Base-by-base conservation (phyloP, 164 flowering plant species). In the Liriodendron chinense region DNA sequence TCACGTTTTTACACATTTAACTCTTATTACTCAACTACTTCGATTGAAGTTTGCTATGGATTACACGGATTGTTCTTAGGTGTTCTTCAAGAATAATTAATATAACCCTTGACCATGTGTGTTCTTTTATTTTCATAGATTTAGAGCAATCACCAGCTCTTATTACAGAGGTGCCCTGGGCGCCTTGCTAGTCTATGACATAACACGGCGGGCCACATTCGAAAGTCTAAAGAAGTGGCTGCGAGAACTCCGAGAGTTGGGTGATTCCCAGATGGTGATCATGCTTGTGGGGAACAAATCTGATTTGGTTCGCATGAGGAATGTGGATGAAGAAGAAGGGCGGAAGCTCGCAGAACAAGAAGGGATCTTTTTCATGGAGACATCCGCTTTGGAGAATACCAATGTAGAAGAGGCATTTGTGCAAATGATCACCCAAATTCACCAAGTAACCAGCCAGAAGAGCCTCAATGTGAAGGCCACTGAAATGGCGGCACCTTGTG, bases 91-190 rank as follows among this genome's bases (percentile, higher is more conserved):
- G 3, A 34, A 34, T 34, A 34, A 34, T 34, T 34, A 34, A 34
- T 34, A 34, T 34, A 7, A 34, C 43, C 43, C 43, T 34, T 34
- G 43, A 34, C 5, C 43, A 34, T 4, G 3, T 34, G 43, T 34
- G 43, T 34, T 34, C 43, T 34, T 34, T 34, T 34, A 34, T 7
- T 34, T 34, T 34, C 43, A 22, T 80, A 91, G 98, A 75, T 91
- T 88, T 65, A 83, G 94, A 79, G 98, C 98, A 70, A 89, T 93
- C 18, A 93, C 98, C 9, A 91, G 98, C 76, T 89, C 94, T 48
- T 93, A 90, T 74, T 93, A 93, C 78, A 77, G 96, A 0, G 96
- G 98, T 67, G 98, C 98, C 0, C 78, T 90, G 1, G 98, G 98
- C 0, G 94, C 96, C 12, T 24, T 93, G 28, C 82, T 91, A 3